These are phyloP conservation scores for Rosa chinensis DNA, from an alignment of 306 rosid species.

Conservation along the genomic window DNA sequence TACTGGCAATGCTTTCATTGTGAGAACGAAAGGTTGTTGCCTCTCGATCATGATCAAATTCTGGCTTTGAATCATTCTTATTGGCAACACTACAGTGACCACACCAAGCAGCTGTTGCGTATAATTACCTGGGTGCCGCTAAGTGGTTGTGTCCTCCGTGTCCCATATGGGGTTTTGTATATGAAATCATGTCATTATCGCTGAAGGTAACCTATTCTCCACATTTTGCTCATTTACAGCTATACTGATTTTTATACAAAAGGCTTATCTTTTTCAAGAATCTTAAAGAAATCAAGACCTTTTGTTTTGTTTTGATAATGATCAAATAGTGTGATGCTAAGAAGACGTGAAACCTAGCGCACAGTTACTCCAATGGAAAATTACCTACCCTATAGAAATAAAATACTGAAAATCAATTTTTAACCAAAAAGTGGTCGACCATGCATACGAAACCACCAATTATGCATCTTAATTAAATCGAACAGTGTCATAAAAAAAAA, in stretches of 20 bases:
- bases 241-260: background rate
- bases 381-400: background rate
- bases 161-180: background rate
- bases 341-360: background rate
- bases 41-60: background rate
- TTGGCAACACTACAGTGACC: background rate
- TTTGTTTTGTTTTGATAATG: too few species aligned
- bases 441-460: background rate
- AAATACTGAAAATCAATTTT: background rate
- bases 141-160: background rate
- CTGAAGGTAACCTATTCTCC: background rate
- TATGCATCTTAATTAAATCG: background rate
- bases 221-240: background rate
- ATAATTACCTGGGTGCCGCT: background rate
- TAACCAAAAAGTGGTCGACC: background rate
- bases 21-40: background rate
- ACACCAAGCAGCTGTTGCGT: background rate
- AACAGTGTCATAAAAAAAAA: background rate
- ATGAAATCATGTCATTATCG: background rate
- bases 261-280: too few species aligned
- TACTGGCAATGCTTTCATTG: background rate
- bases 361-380: background rate
- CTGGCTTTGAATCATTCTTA: background rate
- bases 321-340: background rate
- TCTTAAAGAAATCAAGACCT: too few species aligned